Conservation (phyloP, 305 asterid genomes). For the Caryopteris hybrid region DNA sequence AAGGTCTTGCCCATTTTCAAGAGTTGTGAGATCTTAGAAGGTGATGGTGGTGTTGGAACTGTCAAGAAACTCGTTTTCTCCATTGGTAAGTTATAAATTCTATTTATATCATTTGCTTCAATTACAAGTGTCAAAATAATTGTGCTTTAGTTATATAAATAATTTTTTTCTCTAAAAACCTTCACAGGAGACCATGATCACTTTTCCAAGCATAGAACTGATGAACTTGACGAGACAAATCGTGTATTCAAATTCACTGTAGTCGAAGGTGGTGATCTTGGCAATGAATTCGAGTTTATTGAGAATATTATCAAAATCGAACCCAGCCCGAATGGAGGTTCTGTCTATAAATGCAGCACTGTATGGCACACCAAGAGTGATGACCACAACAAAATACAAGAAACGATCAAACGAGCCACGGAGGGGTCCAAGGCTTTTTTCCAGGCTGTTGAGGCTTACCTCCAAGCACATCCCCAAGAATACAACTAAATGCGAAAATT, state of each 20-base stretch:
- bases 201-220: conserved; percentile 30
- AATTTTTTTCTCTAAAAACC: too few relatives aligned
- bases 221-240: conserved; percentile 40
- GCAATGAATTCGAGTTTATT: conserved; percentile 22
- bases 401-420: conserved; percentile 42
- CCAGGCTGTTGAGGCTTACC: conserved; percentile 37
- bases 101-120: too few relatives aligned
- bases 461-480: conserved; percentile 30
- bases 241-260: conserved; percentile 31
- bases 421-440: conserved; percentile 35
- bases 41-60: conserved; percentile 4
- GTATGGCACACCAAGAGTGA: conserved; percentile 36
- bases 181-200: background rate
- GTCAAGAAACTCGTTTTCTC: background rate
- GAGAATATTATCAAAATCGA: conserved; percentile 34
- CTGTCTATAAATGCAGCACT: conserved; percentile 33
- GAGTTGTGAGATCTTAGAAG: background rate
- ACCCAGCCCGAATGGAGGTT: conserved; percentile 37
- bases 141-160: too few relatives aligned
- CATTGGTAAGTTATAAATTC: background rate
- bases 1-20: conserved; percentile 5
- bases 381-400: conserved; percentile 23
- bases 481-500: conserved; percentile 8
- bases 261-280: conserved; percentile 43
- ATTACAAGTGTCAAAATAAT: too few relatives aligned